Evolutionary conservation across 225 moss, liverwort and hornwort genomes (phyloP), one percentile per base, ranked within the genome.

Genomic region (Takakia lepidozioides): DNA sequence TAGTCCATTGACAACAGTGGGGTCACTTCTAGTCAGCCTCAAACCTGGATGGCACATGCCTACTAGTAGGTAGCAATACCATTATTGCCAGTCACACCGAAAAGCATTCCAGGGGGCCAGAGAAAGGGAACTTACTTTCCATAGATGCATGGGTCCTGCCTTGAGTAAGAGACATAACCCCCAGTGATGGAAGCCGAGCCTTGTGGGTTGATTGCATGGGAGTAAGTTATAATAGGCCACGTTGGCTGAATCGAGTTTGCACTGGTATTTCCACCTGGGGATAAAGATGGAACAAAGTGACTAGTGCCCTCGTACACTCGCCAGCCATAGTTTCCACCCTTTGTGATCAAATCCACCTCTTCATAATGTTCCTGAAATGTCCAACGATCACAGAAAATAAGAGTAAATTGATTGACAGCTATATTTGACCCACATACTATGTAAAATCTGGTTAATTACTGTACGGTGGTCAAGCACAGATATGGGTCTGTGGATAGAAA

Each of bases 241-340:
- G 90, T 54, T 20, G 80, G 54, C 42, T 80, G 65, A 34, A 87
- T 71, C 24, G 71, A 70, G 46, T 0, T 80, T 24, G 80, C 55
- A 25, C 66, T 48, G 3, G 90, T 98, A 66, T 75, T 66, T 13
- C 95, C 95, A 25, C 95, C 95, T 0, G 82, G 82, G 8, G 67
- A 4, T 27, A 40, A 25, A 3, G 2, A 28, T 7, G 87, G 68
- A 2, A 38, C 2, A 48, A 72, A 90, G 29, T 69, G 29, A 0
- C 43, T 1, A 4, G 76, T 73, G 38, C 90, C 90, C 63, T 98
- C 95, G 25, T 82, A 98, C 3, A 90, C 70, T 46, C 95, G 72
- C 95, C 95, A 98, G 34, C 90, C 90, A 23, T 90, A 98, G 50
- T 98, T 98, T 24, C 90, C 95, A 27, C 87, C 90, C 61, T 14